Conservation (phyloP, 495 filamentous ascomycete genomes). For the Penicillium turbatum region DNA sequence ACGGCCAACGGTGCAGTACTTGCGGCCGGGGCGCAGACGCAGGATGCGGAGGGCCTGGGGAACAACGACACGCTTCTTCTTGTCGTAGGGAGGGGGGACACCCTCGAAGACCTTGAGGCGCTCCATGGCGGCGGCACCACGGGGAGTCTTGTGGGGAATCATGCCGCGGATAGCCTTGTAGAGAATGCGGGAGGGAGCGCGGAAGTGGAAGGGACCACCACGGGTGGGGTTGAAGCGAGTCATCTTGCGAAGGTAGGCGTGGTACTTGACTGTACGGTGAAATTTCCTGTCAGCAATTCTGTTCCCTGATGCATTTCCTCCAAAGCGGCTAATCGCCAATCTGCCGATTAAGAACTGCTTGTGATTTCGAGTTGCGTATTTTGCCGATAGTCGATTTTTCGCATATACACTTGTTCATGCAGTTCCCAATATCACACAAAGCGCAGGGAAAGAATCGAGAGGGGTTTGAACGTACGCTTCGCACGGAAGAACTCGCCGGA, state of each 20-base stretch:
- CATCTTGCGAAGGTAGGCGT: constrained; percentile 98
- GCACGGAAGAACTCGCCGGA: constrained; percentile 99
- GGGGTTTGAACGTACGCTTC: constrained; percentile 77
- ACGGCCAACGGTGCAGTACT: constrained; percentile 98
- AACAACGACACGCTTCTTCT: constrained; percentile 98
- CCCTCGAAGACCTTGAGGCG: constrained; percentile 99
- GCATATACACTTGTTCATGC: neutral
- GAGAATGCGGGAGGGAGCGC: constrained; percentile 96
- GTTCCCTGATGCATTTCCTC: constrained; percentile 7
- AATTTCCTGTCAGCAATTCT: constrained; percentile 34
- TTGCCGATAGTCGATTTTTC: constrained; percentile 2
- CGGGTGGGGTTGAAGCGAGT: constrained; percentile 99
- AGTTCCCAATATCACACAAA: constrained; percentile 7
- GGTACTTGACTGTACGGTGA: constrained; percentile 87
- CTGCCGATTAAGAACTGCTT: neutral
- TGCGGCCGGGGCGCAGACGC: constrained; percentile 93
- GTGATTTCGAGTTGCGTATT: neutral
- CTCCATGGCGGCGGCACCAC: constrained; percentile 92
- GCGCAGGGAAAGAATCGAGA: constrained; percentile 17
- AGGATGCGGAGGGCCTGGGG: constrained; percentile 95
- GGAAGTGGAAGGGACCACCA: constrained; percentile 99
- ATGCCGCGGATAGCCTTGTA: constrained; percentile 99
- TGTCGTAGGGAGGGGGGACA: constrained; percentile 97
- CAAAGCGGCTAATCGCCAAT: neutral
- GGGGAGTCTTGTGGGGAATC: constrained; percentile 99